Evolutionary conservation across 768 basidiomycete genomes (phyloP).

Genomic region (Lactarius evosmus): DNA sequence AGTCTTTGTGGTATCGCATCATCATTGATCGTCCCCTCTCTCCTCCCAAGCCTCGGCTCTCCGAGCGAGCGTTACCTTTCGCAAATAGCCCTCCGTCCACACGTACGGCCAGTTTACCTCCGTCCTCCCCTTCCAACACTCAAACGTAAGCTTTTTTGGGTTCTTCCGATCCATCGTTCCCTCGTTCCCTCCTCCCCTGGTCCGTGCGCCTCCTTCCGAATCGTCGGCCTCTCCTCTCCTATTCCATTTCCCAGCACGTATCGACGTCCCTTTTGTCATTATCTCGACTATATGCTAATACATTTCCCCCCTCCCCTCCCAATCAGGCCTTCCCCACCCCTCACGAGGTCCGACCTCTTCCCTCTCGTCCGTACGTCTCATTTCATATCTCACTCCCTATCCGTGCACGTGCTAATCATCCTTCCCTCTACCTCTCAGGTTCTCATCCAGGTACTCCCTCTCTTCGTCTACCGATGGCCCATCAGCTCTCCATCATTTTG

Average conservation of each 20-base stretch:
- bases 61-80: constrained; percentile 24
- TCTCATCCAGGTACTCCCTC: constrained; percentile 15
- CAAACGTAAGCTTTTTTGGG: constrained; percentile 28
- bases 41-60: constrained; percentile 28
- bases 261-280: constrained; percentile 13
- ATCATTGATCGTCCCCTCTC: constrained; percentile 29
- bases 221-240: constrained; percentile 15
- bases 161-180: constrained; percentile 25
- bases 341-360: constrained; percentile 12
- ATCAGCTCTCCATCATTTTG: constrained; percentile 1
- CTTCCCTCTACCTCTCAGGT: background rate
- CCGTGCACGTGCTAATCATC: constrained; percentile 22
- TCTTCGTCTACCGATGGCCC: constrained; percentile 6
- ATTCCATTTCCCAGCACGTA: constrained; percentile 14
- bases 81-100: constrained; percentile 21
- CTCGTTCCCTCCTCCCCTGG: constrained; percentile 16
- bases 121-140: constrained; percentile 8
- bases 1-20: constrained; percentile 26
- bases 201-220: constrained; percentile 22
- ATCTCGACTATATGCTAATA: constrained; percentile 22
- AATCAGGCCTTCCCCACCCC: constrained; percentile 19
- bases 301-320: constrained; percentile 1
- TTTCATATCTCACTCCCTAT: constrained; percentile 8
- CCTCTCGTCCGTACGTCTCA: background rate
- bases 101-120: constrained; percentile 22